phyloP scores from a whole-genome alignment of 2,329 filamentous ascomycete species.

The Penicillium oxalicum region DNA sequence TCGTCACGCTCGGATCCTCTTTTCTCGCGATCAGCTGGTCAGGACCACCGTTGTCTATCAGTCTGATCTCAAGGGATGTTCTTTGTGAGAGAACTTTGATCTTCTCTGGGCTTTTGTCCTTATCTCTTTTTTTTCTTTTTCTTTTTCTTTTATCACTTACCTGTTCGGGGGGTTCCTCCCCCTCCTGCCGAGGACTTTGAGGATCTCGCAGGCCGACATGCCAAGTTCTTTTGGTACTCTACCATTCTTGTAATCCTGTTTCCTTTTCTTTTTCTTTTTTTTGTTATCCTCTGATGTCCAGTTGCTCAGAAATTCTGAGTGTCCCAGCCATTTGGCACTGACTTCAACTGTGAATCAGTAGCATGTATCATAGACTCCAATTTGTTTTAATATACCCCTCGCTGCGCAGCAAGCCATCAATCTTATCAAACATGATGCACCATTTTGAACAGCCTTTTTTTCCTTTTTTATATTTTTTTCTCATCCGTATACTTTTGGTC shows the following conservation, averaged over 20 bases:
- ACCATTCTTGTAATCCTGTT: neutral
- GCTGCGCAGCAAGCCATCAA: constrained; percentile 18
- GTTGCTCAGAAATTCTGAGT: too few species aligned
- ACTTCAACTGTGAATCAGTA: constrained; percentile 25
- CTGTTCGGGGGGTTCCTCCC: too few species aligned
- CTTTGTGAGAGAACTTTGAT: neutral
- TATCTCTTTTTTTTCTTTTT: constrained; percentile 6
- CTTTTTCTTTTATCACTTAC: constrained; percentile 3
- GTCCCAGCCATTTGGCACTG: constrained; percentile 13
- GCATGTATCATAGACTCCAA: constrained; percentile 33
- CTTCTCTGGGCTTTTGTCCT: constrained; percentile 1
- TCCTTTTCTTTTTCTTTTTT: constrained; percentile 10
- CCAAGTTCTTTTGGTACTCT: too few species aligned
- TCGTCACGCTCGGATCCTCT: constrained; percentile 1
- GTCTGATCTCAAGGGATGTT: neutral
- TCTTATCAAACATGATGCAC: neutral
- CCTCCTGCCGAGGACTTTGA: too few species aligned
- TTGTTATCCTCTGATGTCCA: constrained; percentile 4
- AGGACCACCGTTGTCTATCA: neutral
- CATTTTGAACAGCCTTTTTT: too few species aligned
- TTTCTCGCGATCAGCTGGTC: constrained; percentile 4
- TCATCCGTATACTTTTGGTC: too few species aligned
- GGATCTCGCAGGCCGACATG: too few species aligned
- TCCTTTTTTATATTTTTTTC: too few species aligned
- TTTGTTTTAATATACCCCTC: constrained; percentile 30